These are phyloP conservation scores for Yueomyces sinensis DNA, from an alignment of 805 yeast genomes.

Conservation along the genomic window DNA sequence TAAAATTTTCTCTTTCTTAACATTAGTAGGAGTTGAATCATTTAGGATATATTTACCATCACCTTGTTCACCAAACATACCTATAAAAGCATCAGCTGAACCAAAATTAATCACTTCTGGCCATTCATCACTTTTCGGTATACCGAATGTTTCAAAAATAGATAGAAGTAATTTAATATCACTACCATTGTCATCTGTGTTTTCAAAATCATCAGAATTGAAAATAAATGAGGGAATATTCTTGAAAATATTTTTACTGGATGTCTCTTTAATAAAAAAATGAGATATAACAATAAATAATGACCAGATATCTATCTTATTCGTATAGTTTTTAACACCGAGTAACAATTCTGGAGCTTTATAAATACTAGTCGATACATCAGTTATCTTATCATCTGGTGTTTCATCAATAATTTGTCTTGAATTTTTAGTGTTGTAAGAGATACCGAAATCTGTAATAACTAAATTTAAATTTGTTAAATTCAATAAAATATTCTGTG, in stretches of 20 bases:
- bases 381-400: constrained; percentile 24
- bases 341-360: constrained; percentile 68
- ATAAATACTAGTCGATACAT: constrained; percentile 54
- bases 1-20: constrained; percentile 3
- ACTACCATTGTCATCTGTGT: constrained; percentile 23
- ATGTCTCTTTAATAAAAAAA: constrained; percentile 28
- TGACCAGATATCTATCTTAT: constrained; percentile 61
- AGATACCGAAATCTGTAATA: constrained; percentile 59
- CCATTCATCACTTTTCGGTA: constrained; percentile 37
- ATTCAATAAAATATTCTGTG: constrained; percentile 50
- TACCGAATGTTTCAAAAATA: constrained; percentile 47
- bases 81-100: constrained; percentile 20
- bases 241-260: constrained; percentile 3
- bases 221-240: constrained; percentile 12
- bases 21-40: not conserved
- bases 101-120: constrained; percentile 24
- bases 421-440: constrained; percentile 26
- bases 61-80: constrained; percentile 22
- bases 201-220: constrained; percentile 17
- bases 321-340: constrained; percentile 40
- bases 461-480: constrained; percentile 32
- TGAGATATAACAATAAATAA: constrained; percentile 46
- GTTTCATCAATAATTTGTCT: constrained; percentile 15
- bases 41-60: constrained; percentile 13
- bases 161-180: constrained; percentile 49